A percentile compares a stretch with the other conserved stretches of the same genome.
phyloP scores from a whole-genome alignment of 352 stramenopile genomes.

The Pythium aphanidermatum region DNA sequence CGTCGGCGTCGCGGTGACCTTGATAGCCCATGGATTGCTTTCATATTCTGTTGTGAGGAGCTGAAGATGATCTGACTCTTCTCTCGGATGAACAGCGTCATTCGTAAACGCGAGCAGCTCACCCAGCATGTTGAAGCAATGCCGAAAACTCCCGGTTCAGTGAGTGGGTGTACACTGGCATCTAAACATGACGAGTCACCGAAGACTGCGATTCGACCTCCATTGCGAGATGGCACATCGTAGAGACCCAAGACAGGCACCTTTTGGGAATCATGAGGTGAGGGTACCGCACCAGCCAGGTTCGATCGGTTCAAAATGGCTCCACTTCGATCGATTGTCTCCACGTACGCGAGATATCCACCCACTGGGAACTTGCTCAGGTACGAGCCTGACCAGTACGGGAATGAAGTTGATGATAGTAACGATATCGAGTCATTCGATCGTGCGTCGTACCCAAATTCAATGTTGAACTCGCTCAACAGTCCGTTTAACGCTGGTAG shows the following conservation, averaged over 20 bases:
- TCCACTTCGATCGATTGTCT: conserved; percentile 47
- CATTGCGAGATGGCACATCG: conserved; percentile 45
- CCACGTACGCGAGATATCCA: conserved; percentile 52
- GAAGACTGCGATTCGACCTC: conserved; percentile 69
- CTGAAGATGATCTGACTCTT: conserved; percentile 9
- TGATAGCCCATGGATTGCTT: neutral
- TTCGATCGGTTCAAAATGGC: conserved; percentile 35
- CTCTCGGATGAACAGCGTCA: conserved; percentile 21
- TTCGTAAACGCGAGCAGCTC: conserved; percentile 55
- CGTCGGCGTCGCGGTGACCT: neutral
- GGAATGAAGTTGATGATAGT: conserved; percentile 33
- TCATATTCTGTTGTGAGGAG: conserved; percentile 14
- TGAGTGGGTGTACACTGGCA: conserved; percentile 35
- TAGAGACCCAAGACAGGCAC: conserved; percentile 66
- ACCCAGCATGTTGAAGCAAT: conserved; percentile 64
- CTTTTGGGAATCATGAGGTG: conserved; percentile 14
- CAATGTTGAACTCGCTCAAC: conserved; percentile 57
- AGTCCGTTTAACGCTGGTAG: conserved; percentile 67
- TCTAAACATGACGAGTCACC: conserved; percentile 73
- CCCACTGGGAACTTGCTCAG: conserved; percentile 61
- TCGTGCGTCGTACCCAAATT: conserved; percentile 50
- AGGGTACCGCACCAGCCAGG: neutral
- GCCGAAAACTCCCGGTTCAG: conserved; percentile 25
- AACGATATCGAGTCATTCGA: conserved; percentile 44
- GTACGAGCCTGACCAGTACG: conserved; percentile 61